A percentile compares a stretch with the other conserved stretches of the same genome.
Evolutionary conservation across 768 basidiomycete species (phyloP).

Genomic region (Suillus alpinus): DNA sequence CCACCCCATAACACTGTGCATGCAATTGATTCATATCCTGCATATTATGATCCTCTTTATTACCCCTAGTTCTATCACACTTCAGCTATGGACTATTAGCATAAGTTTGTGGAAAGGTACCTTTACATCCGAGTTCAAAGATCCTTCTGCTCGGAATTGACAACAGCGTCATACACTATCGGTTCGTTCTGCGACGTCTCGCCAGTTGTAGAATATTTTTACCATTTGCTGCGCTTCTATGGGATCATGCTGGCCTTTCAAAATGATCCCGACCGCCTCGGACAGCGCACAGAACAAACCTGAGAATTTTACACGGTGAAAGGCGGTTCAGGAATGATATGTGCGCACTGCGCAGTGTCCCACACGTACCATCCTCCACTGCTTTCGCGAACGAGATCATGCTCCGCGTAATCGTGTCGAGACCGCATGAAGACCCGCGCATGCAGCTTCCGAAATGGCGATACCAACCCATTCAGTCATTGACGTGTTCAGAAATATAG

Average conservation of each 20-base stretch:
- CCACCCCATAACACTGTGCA: no score
- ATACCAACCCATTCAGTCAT: conserved; percentile 97
- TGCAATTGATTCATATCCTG: no score
- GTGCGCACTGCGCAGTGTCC: not conserved
- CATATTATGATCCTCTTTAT: no score
- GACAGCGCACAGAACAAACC: conserved; percentile 84
- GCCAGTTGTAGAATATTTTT: conserved; percentile 86
- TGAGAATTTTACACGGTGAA: conserved; percentile 27
- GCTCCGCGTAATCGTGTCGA: conserved; percentile 90
- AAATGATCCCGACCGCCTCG: conserved; percentile 72
- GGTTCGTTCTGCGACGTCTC: conserved; percentile 71
- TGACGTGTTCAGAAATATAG: conserved; percentile 94
- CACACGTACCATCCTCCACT: conserved; percentile 79
- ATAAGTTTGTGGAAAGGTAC: conserved; percentile 37
- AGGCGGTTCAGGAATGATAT: not conserved
- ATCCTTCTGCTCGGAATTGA: conserved; percentile 59
- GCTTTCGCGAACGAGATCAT: conserved; percentile 96
- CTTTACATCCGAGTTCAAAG: conserved; percentile 73
- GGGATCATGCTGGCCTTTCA: conserved; percentile 70
- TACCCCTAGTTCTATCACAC: conserved; percentile 62
- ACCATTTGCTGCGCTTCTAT: conserved; percentile 72
- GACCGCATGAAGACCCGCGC: conserved; percentile 90
- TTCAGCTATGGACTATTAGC: not conserved
- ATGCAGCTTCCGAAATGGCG: conserved; percentile 95
- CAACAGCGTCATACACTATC: conserved; percentile 70